Evolutionary conservation across 345 rosid species (phyloP), one percentile per base, ranked within the genome.

Genomic region (Lepidium didymum): DNA sequence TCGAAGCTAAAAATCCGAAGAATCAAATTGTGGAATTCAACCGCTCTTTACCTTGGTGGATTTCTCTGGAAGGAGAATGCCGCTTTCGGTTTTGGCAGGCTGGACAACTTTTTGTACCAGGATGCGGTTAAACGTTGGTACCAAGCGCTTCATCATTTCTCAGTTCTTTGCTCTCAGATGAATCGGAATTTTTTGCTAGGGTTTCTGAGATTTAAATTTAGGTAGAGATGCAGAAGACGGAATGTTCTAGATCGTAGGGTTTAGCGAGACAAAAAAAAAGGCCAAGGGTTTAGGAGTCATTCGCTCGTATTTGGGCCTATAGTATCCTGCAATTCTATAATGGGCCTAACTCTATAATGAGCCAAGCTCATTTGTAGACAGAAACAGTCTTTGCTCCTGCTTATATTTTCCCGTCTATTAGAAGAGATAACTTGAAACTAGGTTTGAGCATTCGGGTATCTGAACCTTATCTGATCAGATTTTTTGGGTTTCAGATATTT

Each of bases 61-160:
- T 65, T 78, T 80, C 80, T 91, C 97, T 0, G 97, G 96, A 16
- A 91, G 91, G 60, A 88, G 86, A 69, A 91, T 85, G 16, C 97
- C 97, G 14, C 84, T 80, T 34, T 76, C 79, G 65, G 96, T 91
- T 74, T 87, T 89, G 5, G 97, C 78, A 19, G 96, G 97, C 72
- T 88, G 94, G 54, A 83, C 36, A 67, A 91, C 82, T 77, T 80
- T 89, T 88, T 91, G 88, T 36, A 91, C 79, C 7, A 91, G 78
- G 18, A 91, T 77, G 15, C 97, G 85, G 73, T 89, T 89, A 10
- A 91, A 76, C 21, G 86, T 40, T 18, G 97, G 97, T 38, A 88
- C 61, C 76, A 91, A 58, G 18, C 97, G 93, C 86, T 82, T 91
- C 62, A 89, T 88, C 97, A 91, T 91, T 73, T 33, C 31, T 68